Evolutionary conservation across 2,329 filamentous ascomycete genomes (phyloP), one percentile per base, ranked within the genome.

Genomic region (Trichoderma harzianum): DNA sequence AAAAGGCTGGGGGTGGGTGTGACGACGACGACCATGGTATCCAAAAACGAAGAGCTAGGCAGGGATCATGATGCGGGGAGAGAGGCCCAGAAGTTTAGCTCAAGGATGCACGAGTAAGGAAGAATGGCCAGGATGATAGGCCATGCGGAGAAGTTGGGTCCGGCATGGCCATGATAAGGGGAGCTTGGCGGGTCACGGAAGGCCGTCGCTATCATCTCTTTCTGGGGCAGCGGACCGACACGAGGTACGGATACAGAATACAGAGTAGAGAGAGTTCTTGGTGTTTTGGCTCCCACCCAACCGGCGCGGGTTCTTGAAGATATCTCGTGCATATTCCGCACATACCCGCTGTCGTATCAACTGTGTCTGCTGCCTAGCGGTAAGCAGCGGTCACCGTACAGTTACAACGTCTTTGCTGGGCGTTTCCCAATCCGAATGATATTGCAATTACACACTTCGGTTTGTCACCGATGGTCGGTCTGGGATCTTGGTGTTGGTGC

Each of bases 1-100:
- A 53, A 61, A 62, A 69, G 66, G 57, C 66, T 28, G 39, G 66
- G 66, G 57, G 57, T 69, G 66, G 65, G 65, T 68, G 55, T 68
- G 53, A 68, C 57, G 66, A 69, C 65, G 64, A 39, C 57, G 66
- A 69, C 57, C 43, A 53, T 21, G 32, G 39, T 36, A 61, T 26
- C 39, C 66, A 21, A 36, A 51, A 39, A 36, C n/a, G 39, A 62
- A 51, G 57, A 53, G 30, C 55, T 47, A 47, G 66, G 30, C 66
- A 69, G 39, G 66, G 66, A 47, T 69, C 14, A 30, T 24, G 66
- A 69, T 69, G 66, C 55, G 66, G 66, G 66, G 66, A 69, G 66
- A 69, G 66, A 69, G 21, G 43, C 7, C 66, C 55, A 60, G 28
- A 47, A 61, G 14, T 47, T 34, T 61, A 69, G 66, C 26, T 51